These are phyloP conservation scores for Colletotrichum lindemuthianum DNA, from an alignment of 2,329 filamentous ascomycete species.

Conservation along the genomic window DNA sequence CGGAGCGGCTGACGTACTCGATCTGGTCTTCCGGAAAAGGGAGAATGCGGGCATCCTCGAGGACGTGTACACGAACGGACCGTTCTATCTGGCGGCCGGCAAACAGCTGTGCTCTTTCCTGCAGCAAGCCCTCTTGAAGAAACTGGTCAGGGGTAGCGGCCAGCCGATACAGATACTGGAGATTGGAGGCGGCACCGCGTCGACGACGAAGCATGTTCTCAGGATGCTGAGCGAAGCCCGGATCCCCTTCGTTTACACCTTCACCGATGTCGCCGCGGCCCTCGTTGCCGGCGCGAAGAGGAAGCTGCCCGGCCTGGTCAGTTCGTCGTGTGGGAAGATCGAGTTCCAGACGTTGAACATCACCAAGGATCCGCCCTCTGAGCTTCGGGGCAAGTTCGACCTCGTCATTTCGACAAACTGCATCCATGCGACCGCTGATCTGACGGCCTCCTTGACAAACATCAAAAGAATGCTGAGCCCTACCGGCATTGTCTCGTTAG, in stretches of 20 bases:
- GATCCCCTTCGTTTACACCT: conserved; percentile 49
- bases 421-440: conserved; percentile 42
- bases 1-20: conserved; percentile 48
- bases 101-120: conserved; percentile 7
- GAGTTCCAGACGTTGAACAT: conserved; percentile 43
- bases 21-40: conserved; percentile 49
- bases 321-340: conserved; percentile 37
- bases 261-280: conserved; percentile 52
- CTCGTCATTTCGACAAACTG: conserved; percentile 48
- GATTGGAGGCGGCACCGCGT: conserved; percentile 55
- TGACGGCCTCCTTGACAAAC: not conserved
- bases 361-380: conserved; percentile 38
- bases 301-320: conserved; percentile 38
- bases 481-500: conserved; percentile 43
- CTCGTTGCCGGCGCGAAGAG: conserved; percentile 43
- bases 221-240: conserved; percentile 38
- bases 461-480: conserved; percentile 40
- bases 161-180: conserved; percentile 48
- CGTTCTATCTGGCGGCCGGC: conserved; percentile 1
- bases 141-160: not conserved
- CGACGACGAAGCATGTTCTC: conserved; percentile 48
- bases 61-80: conserved; percentile 45
- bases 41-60: conserved; percentile 42
- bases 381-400: conserved; percentile 39
- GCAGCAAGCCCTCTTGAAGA: conserved; percentile 34